Percentiles rank a stretch among this genome's conserved stretches.
Evolutionary conservation across 176 grass and related monocot genomes (phyloP).

Genomic region (Eragrostis nindensis): DNA sequence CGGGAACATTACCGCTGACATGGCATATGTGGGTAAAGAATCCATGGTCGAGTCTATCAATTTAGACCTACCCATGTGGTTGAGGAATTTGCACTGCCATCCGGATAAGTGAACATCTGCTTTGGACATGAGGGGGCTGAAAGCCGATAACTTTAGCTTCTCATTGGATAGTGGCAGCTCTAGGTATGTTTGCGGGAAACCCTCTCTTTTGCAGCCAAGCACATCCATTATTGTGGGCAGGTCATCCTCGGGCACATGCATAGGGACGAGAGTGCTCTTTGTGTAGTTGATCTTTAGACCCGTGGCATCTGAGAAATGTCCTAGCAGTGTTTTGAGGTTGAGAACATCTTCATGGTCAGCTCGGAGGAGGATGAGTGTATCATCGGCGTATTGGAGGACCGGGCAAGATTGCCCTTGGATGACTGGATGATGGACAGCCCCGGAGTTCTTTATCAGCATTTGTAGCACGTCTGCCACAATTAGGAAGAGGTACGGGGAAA

Average conservation of each 20-base stretch:
- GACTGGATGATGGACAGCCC: accelerated
- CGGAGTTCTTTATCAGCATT: background rate
- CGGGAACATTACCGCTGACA: too few relatives aligned
- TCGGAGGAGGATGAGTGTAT: background rate
- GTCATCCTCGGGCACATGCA: background rate
- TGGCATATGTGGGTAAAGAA: too few relatives aligned
- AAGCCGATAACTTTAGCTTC: background rate
- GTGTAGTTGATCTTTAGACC: background rate
- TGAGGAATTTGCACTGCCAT: background rate
- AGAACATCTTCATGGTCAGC: accelerated
- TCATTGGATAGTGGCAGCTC: background rate
- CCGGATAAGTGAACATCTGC: background rate
- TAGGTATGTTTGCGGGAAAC: background rate
- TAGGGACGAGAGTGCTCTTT: background rate
- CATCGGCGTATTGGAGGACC: background rate
- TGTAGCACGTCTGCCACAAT: background rate
- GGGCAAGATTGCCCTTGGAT: accelerated
- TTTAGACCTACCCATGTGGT: background rate
- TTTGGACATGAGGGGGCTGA: background rate
- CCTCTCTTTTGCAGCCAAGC: background rate
- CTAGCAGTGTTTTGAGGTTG: background rate
- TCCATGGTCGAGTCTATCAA: background rate
- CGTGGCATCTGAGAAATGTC: background rate
- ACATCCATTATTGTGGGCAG: accelerated
- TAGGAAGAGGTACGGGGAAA: background rate